A percentile compares a stretch with the other conserved stretches of the same genome.
Evolutionary conservation across 1,284 basidiomycete species (phyloP).

Genomic region (Trichosporon asahii): DNA sequence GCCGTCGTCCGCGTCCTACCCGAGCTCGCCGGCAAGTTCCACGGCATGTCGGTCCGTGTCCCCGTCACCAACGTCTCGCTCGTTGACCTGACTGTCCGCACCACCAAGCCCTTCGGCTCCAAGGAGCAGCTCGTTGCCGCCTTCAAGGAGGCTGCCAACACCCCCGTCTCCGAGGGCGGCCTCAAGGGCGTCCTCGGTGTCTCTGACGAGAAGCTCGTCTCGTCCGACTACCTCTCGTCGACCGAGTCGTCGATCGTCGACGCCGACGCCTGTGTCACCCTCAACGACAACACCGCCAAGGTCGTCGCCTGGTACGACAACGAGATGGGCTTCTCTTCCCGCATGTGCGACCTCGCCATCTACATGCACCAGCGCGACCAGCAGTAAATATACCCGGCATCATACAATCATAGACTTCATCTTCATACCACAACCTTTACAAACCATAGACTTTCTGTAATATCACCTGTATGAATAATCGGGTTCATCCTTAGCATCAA

Average conservation of each 20-base stretch:
- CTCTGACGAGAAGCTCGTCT: constrained; percentile 52
- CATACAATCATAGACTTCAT: neutral
- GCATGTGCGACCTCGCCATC: constrained; percentile 26
- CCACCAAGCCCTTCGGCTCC: constrained; percentile 38
- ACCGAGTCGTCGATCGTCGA: constrained; percentile 47
- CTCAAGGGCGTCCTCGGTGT: constrained; percentile 46
- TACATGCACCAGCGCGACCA: constrained; percentile 23
- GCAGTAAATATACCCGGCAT: constrained; percentile 2
- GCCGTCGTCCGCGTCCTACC: constrained; percentile 53
- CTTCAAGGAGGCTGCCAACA: constrained; percentile 42
- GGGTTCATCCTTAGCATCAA: neutral
- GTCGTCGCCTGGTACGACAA: constrained; percentile 53
- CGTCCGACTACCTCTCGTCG: constrained; percentile 49
- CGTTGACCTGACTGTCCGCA: constrained; percentile 52
- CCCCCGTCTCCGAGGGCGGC: constrained; percentile 22
- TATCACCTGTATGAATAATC: constrained; percentile 9
- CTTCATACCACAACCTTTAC: neutral
- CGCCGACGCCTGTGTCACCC: constrained; percentile 45
- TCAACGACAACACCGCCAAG: constrained; percentile 48
- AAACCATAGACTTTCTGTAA: constrained; percentile 10
- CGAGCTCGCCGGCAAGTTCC: constrained; percentile 52
- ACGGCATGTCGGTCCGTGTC: constrained; percentile 52
- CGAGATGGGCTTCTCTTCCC: constrained; percentile 42
- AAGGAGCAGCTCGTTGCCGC: constrained; percentile 49
- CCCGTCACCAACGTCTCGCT: constrained; percentile 53